These are phyloP conservation scores for Sambucus nigra DNA, from an alignment of 129 eudicot species.

Conservation along the genomic window DNA sequence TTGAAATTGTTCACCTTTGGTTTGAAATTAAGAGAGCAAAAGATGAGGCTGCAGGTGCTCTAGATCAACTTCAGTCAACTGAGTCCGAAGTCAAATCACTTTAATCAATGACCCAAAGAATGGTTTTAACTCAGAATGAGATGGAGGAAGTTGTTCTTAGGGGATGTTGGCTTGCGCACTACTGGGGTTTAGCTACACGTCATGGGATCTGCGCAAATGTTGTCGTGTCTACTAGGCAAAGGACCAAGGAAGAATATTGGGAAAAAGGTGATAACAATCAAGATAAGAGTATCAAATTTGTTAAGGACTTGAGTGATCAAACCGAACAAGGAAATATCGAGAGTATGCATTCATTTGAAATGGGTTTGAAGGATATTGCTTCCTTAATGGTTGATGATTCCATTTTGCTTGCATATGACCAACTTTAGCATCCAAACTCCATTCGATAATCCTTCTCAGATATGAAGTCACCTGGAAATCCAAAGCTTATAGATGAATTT, in stretches of 20 bases:
- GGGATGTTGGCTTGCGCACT: conserved; percentile 97
- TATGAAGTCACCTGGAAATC: conserved; percentile 71
- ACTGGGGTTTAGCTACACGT: conserved; percentile 92
- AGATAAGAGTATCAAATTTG: conserved; percentile 46
- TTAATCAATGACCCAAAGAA: conserved; percentile 83
- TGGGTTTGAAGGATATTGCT: conserved; percentile 95
- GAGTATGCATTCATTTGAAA: conserved; percentile 91
- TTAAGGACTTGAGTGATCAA: conserved; percentile 76
- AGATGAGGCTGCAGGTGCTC: conserved; percentile 51
- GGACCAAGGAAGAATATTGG: conserved; percentile 83
- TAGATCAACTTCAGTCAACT: conserved; percentile 58
- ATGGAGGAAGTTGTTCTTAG: conserved; percentile 99
- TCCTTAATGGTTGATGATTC: conserved; percentile 93
- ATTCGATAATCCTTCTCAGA: conserved; percentile 62
- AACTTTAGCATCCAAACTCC: conserved; percentile 67
- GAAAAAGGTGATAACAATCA: conserved; percentile 57
- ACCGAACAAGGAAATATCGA: conserved; percentile 91
- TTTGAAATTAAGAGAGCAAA: conserved; percentile 72
- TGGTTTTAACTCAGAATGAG: conserved; percentile 85
- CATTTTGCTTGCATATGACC: conserved; percentile 71
- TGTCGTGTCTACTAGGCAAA: conserved; percentile 92
- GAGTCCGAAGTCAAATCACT: conserved; percentile 79
- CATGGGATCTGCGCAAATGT: conserved; percentile 86
- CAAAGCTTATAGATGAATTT: conserved; percentile 85
- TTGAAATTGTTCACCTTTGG: conserved; percentile 51